Evolutionary conservation across 805 yeast species (phyloP), one percentile per base, ranked within the genome.

Genomic region (Maudiozyma barnettii): DNA sequence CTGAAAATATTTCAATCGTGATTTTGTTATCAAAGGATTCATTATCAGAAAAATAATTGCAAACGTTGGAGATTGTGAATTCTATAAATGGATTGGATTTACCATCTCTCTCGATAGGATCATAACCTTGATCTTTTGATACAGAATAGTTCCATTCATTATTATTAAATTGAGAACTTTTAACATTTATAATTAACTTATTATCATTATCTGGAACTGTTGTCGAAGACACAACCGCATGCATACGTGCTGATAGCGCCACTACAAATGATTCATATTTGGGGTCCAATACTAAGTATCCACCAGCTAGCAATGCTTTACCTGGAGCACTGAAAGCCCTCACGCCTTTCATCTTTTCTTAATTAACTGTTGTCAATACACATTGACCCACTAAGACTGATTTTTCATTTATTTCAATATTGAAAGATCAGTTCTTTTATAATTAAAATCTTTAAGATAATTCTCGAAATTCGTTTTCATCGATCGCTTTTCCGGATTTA

Each of bases 281-380:
- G 0, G 90, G 90, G 49, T 85, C 93, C 19, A 93, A 69, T 0
- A 93, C 98, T 31, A 93, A 72, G 61, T 93, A 93, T 0, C 99
- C 99, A 18, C 99, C 99, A 0, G 93, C 96, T 12, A 93, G 57
- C 23, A 93, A 70, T 1, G 97, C 98, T 64, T 93, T 93, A 0
- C 98, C 97, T 0, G 99, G 97, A 0, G 98, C 95, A 59, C 96
- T 84, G 61, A 79, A 91, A 8, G 82, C 86, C 46, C 36, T 33
- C 18, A 33, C n/a, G 13, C 10, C 30, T 26, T 26, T 26, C 30
- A 26, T 26, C n/a, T 3, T 9, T 26, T 26, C 30, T 6, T 12
- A 26, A 26, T 6, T 6, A 26, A 12, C 8, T 4, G 30, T 12
- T 26, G 10, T 26, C 10, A 26, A 6, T 26, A n/a, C n/a, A n/a